Evolutionary conservation across 768 basidiomycete genomes (phyloP), one percentile per base, ranked within the genome.

Genomic region (Roridomyces roridus): DNA sequence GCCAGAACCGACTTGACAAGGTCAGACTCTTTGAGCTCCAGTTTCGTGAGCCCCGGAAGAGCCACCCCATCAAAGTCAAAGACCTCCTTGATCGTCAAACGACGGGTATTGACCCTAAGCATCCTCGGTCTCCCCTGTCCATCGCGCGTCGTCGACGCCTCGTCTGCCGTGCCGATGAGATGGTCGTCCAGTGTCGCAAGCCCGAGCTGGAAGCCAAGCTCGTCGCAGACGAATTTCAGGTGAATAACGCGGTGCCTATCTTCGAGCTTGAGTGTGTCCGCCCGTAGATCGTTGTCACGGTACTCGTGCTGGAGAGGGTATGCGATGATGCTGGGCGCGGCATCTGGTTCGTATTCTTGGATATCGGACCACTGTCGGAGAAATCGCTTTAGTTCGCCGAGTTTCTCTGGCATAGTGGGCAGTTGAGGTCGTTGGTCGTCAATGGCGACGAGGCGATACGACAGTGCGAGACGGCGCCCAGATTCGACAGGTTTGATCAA

Each of bases 121-220:
- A 63, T 63, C 9, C 57, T 57, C 31, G 61, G 61, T 5, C 53
- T 47, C 1, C 57, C 61, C 46, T 63, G 61, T 14, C 48, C 53
- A 25, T 63, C 56, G 12, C 57, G 52, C 20, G 25, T 43, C 15
- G 48, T 8, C 31, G 48, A 24, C 36, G 8, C 37, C 37, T 62
- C 61, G 28, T 63, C 57, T 20, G 61, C 61, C 1, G 57, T 51
- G 12, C 61, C 61, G 52, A 58, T 59, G 18, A 55, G 53, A 28
- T 63, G 61, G 41, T 63, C 61, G 45, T 63, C 61, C 37, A 63
- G 61, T 8, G 45, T 63, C 1, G 61, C 61, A 12, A 63, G 61
- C 11, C 61, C 61, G 10, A 63, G 57, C 45, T 58, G 57, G 49
- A 59, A 63, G 11, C 53, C 57, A 7, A 59, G 21, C 20, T 63